A percentile compares a stretch with the other conserved stretches of the same genome.
These are phyloP conservation scores for Apiospora malaysiana DNA, from an alignment of 2,329 filamentous ascomycete genomes.

Conservation along the genomic window DNA sequence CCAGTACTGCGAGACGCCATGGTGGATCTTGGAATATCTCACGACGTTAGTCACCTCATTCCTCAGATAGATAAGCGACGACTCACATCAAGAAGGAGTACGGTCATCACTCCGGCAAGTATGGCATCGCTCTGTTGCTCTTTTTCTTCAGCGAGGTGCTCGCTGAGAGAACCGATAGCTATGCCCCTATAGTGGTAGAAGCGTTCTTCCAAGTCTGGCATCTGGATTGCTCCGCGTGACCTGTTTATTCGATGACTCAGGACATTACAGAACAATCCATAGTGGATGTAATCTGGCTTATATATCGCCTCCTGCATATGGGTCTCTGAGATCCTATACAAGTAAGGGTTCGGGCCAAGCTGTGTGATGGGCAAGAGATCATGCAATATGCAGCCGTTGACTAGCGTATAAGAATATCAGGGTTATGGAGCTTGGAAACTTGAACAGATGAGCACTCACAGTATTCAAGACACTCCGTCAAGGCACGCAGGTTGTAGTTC, in stretches of 20 bases:
- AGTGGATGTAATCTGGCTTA: constrained; percentile 37
- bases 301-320: constrained; percentile 28
- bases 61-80: neutral
- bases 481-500: constrained; percentile 24
- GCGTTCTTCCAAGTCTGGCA: constrained; percentile 30
- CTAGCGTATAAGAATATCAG: constrained; percentile 25
- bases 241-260: constrained; percentile 43
- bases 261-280: constrained; percentile 40
- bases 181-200: constrained; percentile 40
- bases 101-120: constrained; percentile 40
- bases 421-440: neutral
- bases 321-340: constrained; percentile 35
- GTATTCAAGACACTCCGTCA: constrained; percentile 33
- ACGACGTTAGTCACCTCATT: constrained; percentile 6
- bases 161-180: constrained; percentile 39
- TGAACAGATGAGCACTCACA: constrained; percentile 27
- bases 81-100: constrained; percentile 42
- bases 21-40: constrained; percentile 33
- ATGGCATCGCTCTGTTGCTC: constrained; percentile 34
- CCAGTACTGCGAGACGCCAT: constrained; percentile 41
- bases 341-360: constrained; percentile 34
- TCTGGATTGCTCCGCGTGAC: constrained; percentile 25
- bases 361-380: constrained; percentile 32
- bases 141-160: constrained; percentile 32
- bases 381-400: constrained; percentile 39